phyloP scores from a whole-genome alignment of 202 grass and related monocot genomes.

The Setaria italica region DNA sequence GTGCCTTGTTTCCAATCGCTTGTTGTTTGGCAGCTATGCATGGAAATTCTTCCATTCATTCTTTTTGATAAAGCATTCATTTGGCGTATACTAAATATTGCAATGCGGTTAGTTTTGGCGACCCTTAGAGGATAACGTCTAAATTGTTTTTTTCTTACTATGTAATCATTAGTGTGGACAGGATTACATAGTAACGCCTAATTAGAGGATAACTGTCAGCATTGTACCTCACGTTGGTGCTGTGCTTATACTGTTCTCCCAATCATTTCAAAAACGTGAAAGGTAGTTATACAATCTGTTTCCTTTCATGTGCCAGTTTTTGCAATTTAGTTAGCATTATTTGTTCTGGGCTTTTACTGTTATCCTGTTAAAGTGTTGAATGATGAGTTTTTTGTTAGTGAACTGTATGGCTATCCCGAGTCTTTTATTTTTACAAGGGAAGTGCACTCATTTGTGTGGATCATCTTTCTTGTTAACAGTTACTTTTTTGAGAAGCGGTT shows the following conservation, averaged over 20 bases:
- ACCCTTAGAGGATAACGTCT: not conserved
- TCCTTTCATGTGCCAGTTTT: not conserved
- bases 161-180: not conserved
- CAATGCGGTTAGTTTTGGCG: not conserved
- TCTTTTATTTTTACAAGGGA: not conserved
- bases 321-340: not conserved
- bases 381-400: not conserved
- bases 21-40: slow-evolving; percentile 17
- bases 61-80: slow-evolving; percentile 30
- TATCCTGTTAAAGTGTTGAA: slow-evolving; percentile 19
- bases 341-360: not conserved
- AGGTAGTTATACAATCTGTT: slow-evolving; percentile 14
- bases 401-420: not conserved
- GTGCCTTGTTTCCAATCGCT: slow-evolving; percentile 27
- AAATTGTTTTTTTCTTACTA: not conserved
- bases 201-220: not conserved
- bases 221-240: not conserved
- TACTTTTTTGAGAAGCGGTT: slow-evolving; percentile 5
- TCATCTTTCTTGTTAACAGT: not conserved
- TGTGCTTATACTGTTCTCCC: not conserved
- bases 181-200: not conserved
- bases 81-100: not conserved
- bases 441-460: not conserved
- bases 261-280: not conserved
- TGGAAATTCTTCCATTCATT: not conserved